Evolutionary conservation across 257 asterid genomes (phyloP), one percentile per base, ranked within the genome.

Genomic region (Handroanthus guayacan): DNA sequence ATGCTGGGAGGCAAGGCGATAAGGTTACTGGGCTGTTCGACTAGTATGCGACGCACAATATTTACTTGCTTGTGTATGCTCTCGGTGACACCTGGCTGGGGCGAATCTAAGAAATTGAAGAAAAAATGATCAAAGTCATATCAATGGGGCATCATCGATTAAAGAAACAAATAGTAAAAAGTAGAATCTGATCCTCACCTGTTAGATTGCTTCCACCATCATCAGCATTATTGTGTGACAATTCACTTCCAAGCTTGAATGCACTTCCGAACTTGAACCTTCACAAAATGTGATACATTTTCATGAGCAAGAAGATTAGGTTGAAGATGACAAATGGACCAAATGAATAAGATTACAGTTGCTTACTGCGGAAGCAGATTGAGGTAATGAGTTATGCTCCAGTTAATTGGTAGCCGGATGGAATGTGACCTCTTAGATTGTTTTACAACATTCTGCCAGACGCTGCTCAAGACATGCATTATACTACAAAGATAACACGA

Each of bases 331-430:
- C 18, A 71, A 55, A 31, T 45, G 37, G 58, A 14, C 61, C 38
- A 61, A 44, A 66, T 56, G 67, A 57, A 45, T 34, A 71, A 11
- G 57, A 13, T 18, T 57, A 65, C 69, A 74, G 58, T 77, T 84
- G 79, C 97, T 87, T 85, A 92, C 97, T 67, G 72, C 3, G 89
- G 83, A 63, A 86, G 78, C 79, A 79, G 80, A 81, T 82, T 83
- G 75, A 92, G 81, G 84, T 82, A 87, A 75, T 20, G 86, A 66
- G 71, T 67, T 56, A 88, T 64, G 80, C 78, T 79, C 84, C 82
- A 72, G 76, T 77, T 85, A 65, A 80, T 70, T 66, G 89, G 80
- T 31, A 68, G 48, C 16, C 62, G 65, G 55, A 84, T 65, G 63
- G 83, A 69, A 56, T 82, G 82, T 71, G 76, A 73, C 67, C 71